These are phyloP conservation scores for Didymella pinodella DNA, from an alignment of 2,329 filamentous ascomycete genomes.

Conservation along the genomic window DNA sequence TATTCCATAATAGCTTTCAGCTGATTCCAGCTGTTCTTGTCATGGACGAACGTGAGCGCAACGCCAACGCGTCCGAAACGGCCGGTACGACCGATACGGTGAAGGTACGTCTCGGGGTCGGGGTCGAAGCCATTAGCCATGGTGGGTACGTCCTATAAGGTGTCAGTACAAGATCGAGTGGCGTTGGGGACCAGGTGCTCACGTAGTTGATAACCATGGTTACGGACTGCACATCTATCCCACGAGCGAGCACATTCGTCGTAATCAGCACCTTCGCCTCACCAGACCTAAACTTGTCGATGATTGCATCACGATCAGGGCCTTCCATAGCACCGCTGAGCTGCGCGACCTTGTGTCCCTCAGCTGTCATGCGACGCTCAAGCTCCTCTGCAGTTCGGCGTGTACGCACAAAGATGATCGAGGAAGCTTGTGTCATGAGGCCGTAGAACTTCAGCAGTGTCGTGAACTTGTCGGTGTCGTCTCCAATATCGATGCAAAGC, in stretches of 20 bases:
- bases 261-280: slow-evolving; percentile 96
- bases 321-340: slow-evolving; percentile 90
- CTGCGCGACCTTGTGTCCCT: slow-evolving; percentile 91
- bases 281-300: slow-evolving; percentile 85
- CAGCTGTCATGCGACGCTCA: slow-evolving; percentile 81
- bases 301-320: slow-evolving; percentile 78
- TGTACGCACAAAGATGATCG: slow-evolving; percentile 97
- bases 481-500: slow-evolving; percentile 92
- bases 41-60: slow-evolving; percentile 92
- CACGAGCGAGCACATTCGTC: slow-evolving; percentile 94
- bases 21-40: slow-evolving; percentile 80
- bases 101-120: slow-evolving; percentile 94
- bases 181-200: slow-evolving; percentile 22
- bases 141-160: slow-evolving; percentile 62
- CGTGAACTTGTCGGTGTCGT: slow-evolving; percentile 83
- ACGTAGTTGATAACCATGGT: slow-evolving; percentile 99
- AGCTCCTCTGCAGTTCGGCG: slow-evolving; percentile 87
- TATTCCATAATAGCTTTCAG: slow-evolving; percentile 80
- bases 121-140: slow-evolving; percentile 68
- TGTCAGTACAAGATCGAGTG: slow-evolving; percentile 22
- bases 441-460: slow-evolving; percentile 93
- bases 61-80: slow-evolving; percentile 97
- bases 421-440: slow-evolving; percentile 94
- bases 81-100: slow-evolving; percentile 96
- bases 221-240: slow-evolving; percentile 90